A percentile compares a stretch with the other conserved stretches of the same genome.
Evolutionary conservation across 2,329 filamentous ascomycete species (phyloP).

Genomic region (Raffaelea arxii): DNA sequence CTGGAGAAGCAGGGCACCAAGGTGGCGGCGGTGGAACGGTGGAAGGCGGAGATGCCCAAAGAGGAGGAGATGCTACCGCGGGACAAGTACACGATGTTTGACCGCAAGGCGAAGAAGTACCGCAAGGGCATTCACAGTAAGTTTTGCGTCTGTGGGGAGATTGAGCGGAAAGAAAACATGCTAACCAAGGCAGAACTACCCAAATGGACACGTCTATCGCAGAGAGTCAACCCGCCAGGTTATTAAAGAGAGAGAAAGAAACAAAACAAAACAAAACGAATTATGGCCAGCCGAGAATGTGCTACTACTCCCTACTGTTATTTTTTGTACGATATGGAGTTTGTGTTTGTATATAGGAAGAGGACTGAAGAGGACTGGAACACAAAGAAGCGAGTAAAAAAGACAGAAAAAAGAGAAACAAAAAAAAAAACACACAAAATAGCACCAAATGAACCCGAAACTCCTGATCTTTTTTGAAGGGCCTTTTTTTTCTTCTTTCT

Average conservation of each 20-base stretch:
- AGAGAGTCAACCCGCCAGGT: constrained; percentile 87
- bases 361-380: neutral
- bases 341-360: constrained; percentile 2
- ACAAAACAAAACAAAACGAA: neutral
- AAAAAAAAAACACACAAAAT: neutral
- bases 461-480: neutral
- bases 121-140: constrained; percentile 95
- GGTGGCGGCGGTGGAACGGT: constrained; percentile 71
- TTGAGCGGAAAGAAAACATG: constrained; percentile 4
- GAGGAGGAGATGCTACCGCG: constrained; percentile 91
- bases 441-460: neutral
- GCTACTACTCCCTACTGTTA: neutral
- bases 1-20: constrained; percentile 63
- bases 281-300: neutral
- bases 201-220: constrained; percentile 93
- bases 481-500: neutral
- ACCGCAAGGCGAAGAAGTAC: constrained; percentile 90
- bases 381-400: neutral
- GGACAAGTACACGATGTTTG: constrained; percentile 98
- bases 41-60: constrained; percentile 93
- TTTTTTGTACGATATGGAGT: constrained; percentile 11
- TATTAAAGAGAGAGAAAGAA: constrained; percentile 46
- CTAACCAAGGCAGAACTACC: constrained; percentile 50
- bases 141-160: constrained; percentile 26
- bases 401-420: constrained; percentile 1